phyloP scores from a whole-genome alignment of 352 stramenopile genomes.

The Pythium aristosporum region DNA sequence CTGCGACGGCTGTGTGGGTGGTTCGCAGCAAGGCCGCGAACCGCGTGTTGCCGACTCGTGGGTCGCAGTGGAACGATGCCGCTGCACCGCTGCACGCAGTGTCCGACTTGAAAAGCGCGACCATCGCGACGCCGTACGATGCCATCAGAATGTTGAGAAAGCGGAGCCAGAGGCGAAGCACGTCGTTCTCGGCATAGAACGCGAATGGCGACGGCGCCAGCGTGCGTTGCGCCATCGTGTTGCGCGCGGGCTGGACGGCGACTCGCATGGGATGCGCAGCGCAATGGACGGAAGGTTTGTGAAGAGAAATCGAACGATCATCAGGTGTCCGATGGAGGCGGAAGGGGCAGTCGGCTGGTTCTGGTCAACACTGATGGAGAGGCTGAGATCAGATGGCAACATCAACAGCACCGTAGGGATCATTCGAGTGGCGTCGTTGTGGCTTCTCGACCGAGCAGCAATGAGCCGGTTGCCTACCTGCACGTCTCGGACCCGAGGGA shows the following conservation, averaged over 20 bases:
- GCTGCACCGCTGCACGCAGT: background rate
- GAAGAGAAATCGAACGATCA: background rate
- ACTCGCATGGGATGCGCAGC: background rate
- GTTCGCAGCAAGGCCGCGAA: background rate
- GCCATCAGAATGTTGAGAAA: conserved; percentile 10
- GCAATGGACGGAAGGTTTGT: background rate
- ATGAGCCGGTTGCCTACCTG: no score
- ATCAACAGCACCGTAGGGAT: background rate
- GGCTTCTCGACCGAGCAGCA: no score
- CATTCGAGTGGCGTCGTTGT: no score
- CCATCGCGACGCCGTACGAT: conserved; percentile 12
- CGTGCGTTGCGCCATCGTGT: background rate
- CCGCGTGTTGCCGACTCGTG: background rate
- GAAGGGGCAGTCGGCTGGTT: background rate
- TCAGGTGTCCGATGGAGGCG: background rate
- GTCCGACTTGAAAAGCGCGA: conserved; percentile 4
- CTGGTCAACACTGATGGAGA: background rate
- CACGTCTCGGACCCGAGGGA: no score
- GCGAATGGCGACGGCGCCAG: conserved; percentile 11
- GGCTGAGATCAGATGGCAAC: background rate
- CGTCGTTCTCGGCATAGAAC: conserved; percentile 21
- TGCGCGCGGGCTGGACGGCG: background rate
- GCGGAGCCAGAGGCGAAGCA: conserved; percentile 5
- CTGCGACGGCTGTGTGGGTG: background rate
- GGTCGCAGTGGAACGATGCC: conserved; percentile 19